phyloP scores from a whole-genome alignment of 1,139 yeast species.

The Nakaseomyces sp. region DNA sequence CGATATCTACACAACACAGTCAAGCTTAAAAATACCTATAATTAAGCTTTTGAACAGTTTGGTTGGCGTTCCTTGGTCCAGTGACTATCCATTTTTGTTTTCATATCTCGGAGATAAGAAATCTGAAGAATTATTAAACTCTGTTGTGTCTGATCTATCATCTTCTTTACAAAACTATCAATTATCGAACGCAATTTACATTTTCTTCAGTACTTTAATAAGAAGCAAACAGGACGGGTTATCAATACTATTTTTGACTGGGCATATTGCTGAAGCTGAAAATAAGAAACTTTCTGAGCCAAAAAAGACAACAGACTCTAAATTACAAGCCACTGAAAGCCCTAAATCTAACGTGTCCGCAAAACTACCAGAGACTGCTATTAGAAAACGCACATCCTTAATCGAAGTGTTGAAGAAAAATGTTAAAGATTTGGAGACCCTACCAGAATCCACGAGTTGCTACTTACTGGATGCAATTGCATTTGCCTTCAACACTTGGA shows the following conservation, averaged over 20 bases:
- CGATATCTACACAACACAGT: slow-evolving; percentile 46
- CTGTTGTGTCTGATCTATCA: slow-evolving; percentile 52
- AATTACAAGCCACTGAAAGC: no score
- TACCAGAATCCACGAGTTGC: slow-evolving; percentile 46
- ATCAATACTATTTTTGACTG: slow-evolving; percentile 67
- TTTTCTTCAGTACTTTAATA: slow-evolving; percentile 68
- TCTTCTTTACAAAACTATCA: slow-evolving; percentile 49
- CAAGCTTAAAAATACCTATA: slow-evolving; percentile 39
- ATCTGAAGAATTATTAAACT: slow-evolving; percentile 50
- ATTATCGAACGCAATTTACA: slow-evolving; percentile 52
- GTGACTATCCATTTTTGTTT: slow-evolving; percentile 57
- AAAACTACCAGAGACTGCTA: no score
- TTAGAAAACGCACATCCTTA: slow-evolving; percentile 35
- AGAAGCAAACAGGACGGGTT: slow-evolving; percentile 81
- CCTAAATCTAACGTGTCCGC: neutral
- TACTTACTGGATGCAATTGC: slow-evolving; percentile 60
- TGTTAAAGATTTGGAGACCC: slow-evolving; percentile 42
- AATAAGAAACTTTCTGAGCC: slow-evolving; percentile 32
- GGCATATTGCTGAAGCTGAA: slow-evolving; percentile 25
- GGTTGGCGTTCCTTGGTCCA: slow-evolving; percentile 51
- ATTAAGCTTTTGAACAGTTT: slow-evolving; percentile 53
- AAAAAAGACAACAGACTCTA: no score
- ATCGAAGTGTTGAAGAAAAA: slow-evolving; percentile 53
- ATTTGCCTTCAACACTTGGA: slow-evolving; percentile 61
- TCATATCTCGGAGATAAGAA: slow-evolving; percentile 66